These are phyloP conservation scores for Kuraishia cidri DNA, from an alignment of 805 yeast species.

Conservation along the genomic window DNA sequence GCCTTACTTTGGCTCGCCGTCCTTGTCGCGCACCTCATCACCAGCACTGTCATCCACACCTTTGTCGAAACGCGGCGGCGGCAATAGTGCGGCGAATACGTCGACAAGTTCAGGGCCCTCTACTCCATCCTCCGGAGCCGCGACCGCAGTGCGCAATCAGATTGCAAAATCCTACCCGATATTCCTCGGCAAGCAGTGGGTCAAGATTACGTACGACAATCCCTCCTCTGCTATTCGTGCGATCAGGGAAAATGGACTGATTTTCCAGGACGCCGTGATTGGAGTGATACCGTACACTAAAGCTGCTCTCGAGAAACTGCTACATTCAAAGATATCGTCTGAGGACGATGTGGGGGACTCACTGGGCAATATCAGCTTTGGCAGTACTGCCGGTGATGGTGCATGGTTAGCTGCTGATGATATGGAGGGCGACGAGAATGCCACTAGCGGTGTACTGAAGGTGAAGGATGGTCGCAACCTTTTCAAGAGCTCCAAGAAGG, in stretches of 20 bases:
- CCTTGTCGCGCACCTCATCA: constrained; percentile 1
- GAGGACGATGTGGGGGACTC: constrained; percentile 41
- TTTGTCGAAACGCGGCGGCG: too few relatives aligned
- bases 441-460: constrained; percentile 5
- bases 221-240: constrained; percentile 76
- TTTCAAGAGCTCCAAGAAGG: constrained; percentile 16
- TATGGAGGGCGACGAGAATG: neutral
- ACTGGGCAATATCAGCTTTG: constrained; percentile 8
- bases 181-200: constrained; percentile 83
- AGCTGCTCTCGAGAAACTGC: constrained; percentile 49
- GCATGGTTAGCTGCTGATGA: neutral
- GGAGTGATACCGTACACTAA: constrained; percentile 68
- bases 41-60: neutral
- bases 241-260: constrained; percentile 69
- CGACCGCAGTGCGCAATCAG: constrained; percentile 3
- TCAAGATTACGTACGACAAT: constrained; percentile 77
- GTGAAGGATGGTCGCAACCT: constrained; percentile 33
- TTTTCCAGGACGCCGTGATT: constrained; percentile 48
- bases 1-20: constrained; percentile 1
- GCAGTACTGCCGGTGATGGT: constrained; percentile 6
- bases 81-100: neutral
- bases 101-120: too few relatives aligned
- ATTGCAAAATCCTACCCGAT: constrained; percentile 44
- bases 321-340: constrained; percentile 29
- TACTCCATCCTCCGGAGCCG: constrained; percentile 5